Evolutionary conservation across 2,329 filamentous ascomycete species (phyloP), one percentile per base, ranked within the genome.

Genomic region (Daldinia eschscholtzii): DNA sequence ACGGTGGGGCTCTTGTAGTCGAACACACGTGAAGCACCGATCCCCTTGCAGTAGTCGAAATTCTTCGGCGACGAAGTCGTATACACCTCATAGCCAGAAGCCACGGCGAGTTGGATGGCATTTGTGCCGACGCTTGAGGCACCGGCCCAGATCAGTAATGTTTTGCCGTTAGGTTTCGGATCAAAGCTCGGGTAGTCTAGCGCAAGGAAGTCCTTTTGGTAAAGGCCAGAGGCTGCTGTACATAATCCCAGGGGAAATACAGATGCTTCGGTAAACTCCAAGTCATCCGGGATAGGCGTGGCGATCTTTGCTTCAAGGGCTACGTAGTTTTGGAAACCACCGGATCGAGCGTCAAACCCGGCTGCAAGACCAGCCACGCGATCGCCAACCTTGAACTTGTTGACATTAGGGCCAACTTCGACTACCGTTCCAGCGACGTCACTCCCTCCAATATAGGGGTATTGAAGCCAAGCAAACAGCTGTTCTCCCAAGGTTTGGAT

Each of bases 81-180:
- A 20, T 83, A 64, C 3, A 86, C 83, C 12, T 81, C 75, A 66
- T 83, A 84, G 3, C 84, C 84, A 5, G 81, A 78, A 1, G 80
- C 80, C 1, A 76, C 75, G 13, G 81, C 80, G 0, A 86, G 79
- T 68, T 86, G 84, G 33, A 85, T 81, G 2, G 81, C 82, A 59
- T 80, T 82, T 70, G 78, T 79, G 2, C 84, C 84, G 1, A 85
- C 83, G 48, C 76, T 79, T 2, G 81, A 81, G 0, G 84, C 81
- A 4, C 85, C 86, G 20, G 84, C 85, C 80, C 73, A 65, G 81
- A 87, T 18, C 6, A 87, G 74, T 4, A 87, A 71, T 0, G 84
- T 42, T 53, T 77, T 68, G 26, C 70, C 67, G 30, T 65, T 66
- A 9, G 68, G 66, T 35, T 66, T 64, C 23, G 68, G 50, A 39